Evolutionary conservation across 2,329 filamentous ascomycete genomes (phyloP).

Genomic region (Bipolaris victoriae): DNA sequence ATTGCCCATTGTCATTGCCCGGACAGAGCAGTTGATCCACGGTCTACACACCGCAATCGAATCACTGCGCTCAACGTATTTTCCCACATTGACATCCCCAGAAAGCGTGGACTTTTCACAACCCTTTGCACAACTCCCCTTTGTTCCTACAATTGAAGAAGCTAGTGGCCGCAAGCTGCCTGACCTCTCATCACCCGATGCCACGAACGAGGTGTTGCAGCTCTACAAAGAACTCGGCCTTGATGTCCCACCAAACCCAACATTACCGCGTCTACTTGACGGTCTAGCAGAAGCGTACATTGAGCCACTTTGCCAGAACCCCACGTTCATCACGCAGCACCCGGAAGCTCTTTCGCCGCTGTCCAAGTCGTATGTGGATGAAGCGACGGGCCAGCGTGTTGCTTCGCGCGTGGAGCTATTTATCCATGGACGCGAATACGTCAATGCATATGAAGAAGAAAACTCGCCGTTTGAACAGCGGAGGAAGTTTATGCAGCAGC

Average conservation of each 20-base stretch:
- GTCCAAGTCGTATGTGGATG: constrained; percentile 81
- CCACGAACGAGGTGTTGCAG: constrained; percentile 63
- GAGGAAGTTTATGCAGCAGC: constrained; percentile 75
- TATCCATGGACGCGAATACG: constrained; percentile 77
- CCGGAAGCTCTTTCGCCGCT: constrained; percentile 90
- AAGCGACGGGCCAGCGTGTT: constrained; percentile 69
- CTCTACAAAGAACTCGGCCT: constrained; percentile 61
- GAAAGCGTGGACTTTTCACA: constrained; percentile 64
- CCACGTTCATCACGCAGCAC: constrained; percentile 88
- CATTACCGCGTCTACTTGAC: constrained; percentile 77
- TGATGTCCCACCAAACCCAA: constrained; percentile 59
- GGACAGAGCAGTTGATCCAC: constrained; percentile 75
- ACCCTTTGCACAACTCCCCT: constrained; percentile 72
- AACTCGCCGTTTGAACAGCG: constrained; percentile 89
- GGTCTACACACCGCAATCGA: constrained; percentile 38
- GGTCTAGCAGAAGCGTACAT: constrained; percentile 76
- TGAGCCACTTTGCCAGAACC: constrained; percentile 73
- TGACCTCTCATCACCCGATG: constrained; percentile 55
- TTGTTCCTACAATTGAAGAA: constrained; percentile 78
- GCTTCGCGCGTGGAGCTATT: constrained; percentile 87
- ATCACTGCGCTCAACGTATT: constrained; percentile 54
- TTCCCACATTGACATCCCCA: constrained; percentile 43
- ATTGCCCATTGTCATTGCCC: constrained; percentile 73
- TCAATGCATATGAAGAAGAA: constrained; percentile 98
- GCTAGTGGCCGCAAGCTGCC: constrained; percentile 71